These are phyloP conservation scores for Musa schizocarpa DNA, from an alignment of 176 grass and related monocot genomes.

Conservation along the genomic window DNA sequence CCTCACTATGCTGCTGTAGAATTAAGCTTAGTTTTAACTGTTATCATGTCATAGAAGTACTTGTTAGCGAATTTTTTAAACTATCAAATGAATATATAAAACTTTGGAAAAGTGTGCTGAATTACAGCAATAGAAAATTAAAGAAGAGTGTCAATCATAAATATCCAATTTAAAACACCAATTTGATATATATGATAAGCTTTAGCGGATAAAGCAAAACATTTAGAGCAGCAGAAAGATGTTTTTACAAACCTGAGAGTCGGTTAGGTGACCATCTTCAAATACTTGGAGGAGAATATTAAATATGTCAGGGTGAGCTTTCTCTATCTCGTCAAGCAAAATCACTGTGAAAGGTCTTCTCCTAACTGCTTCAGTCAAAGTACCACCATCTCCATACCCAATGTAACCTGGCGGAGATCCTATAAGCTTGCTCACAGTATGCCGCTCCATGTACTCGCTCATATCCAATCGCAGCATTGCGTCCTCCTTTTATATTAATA, in stretches of 20 bases:
- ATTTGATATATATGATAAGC: too few relatives aligned
- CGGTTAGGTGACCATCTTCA: conserved; percentile 81
- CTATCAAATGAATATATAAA: too few relatives aligned
- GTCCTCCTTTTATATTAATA: conserved; percentile 50
- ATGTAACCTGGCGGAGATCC: conserved; percentile 95
- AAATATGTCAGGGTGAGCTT: conserved; percentile 97
- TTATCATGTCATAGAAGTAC: too few relatives aligned
- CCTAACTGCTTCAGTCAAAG: conserved; percentile 88
- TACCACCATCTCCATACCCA: conserved; percentile 84
- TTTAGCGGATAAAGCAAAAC: too few relatives aligned
- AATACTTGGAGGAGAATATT: conserved; percentile 98
- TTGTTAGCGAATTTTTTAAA: too few relatives aligned
- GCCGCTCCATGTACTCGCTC: conserved; percentile 98
- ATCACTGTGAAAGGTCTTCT: conserved; percentile 81
- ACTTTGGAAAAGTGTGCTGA: too few relatives aligned
- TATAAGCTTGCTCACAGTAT: conserved; percentile 89
- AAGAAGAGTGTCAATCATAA: too few relatives aligned
- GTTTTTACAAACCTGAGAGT: conserved; percentile 50
- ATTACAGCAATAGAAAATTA: too few relatives aligned
- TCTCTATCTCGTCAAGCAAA: conserved; percentile 96
- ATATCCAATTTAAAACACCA: too few relatives aligned
- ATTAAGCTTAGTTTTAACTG: too few relatives aligned
- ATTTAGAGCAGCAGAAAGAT: too few relatives aligned
- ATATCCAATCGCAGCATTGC: conserved; percentile 92
- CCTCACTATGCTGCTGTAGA: too few relatives aligned